These are phyloP conservation scores for Astraeus odoratus DNA, from an alignment of 768 basidiomycete genomes.

Conservation along the genomic window DNA sequence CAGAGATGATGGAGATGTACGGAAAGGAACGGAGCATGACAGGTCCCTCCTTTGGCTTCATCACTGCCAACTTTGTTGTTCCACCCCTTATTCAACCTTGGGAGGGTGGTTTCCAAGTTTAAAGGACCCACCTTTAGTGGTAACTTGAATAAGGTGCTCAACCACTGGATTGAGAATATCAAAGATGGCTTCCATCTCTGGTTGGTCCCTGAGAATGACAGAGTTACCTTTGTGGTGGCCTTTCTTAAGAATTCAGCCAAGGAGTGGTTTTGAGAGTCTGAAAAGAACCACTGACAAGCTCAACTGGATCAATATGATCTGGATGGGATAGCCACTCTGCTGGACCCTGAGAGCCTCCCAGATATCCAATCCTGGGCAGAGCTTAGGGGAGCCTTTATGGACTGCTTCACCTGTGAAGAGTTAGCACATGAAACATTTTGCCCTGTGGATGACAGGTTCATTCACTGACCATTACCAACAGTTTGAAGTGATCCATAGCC, in stretches of 20 bases:
- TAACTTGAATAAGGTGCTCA: background rate
- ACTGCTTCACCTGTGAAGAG: background rate
- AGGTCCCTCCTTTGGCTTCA: too few relatives aligned
- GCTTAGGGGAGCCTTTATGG: background rate
- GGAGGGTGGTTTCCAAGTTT: background rate
- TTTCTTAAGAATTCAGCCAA: background rate
- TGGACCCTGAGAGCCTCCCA: background rate
- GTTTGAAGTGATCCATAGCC: background rate
- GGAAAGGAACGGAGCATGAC: too few relatives aligned
- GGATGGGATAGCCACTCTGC: background rate
- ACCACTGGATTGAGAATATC: background rate
- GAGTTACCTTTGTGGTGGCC: background rate
- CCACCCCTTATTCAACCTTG: background rate
- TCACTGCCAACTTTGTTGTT: background rate
- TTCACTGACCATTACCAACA: background rate
- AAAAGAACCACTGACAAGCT: too few relatives aligned
- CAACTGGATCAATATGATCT: too few relatives aligned
- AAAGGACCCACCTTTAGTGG: background rate
- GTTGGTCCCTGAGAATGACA: background rate
- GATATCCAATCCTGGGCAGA: background rate
- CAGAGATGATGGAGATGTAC: too few relatives aligned
- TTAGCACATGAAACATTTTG: background rate
- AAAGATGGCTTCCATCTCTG: background rate
- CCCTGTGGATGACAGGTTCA: too few relatives aligned
- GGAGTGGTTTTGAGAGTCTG: background rate